Percentiles rank a stretch among this genome's conserved stretches.
Evolutionary conservation across 768 basidiomycete species (phyloP).

Genomic region (Boletus rubescentipes): DNA sequence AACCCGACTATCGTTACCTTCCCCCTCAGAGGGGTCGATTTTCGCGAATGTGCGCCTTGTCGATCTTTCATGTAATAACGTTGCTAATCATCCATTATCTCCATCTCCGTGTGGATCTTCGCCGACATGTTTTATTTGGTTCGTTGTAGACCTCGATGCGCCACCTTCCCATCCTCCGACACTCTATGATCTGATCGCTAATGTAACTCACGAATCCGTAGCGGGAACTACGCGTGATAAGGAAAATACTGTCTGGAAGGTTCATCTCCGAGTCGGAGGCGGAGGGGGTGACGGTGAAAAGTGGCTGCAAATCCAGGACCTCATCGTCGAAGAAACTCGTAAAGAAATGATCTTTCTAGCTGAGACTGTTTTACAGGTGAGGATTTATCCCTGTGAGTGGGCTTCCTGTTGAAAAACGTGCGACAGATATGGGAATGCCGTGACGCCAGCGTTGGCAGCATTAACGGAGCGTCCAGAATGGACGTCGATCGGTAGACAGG

Average conservation of each 20-base stretch:
- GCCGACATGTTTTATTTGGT: conserved; percentile 14
- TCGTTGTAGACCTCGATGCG: conserved; percentile 71
- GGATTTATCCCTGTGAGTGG: conserved; percentile 3
- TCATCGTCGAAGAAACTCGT: conserved; percentile 94
- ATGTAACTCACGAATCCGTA: conserved; percentile 92
- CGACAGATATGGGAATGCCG: conserved; percentile 66
- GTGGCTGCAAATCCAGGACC: conserved; percentile 96
- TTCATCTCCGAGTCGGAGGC: conserved; percentile 73
- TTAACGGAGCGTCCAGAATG: conserved; percentile 26
- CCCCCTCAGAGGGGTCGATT: conserved; percentile 89
- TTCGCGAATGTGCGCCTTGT: conserved; percentile 76
- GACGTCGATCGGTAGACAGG: conserved; percentile 31
- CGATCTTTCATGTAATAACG: conserved; percentile 21
- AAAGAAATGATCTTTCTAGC: conserved; percentile 98
- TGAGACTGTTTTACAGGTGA: conserved; percentile 92
- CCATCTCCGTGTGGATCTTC: conserved; percentile 27
- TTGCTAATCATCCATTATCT: conserved; percentile 16
- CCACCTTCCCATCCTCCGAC: conserved; percentile 58
- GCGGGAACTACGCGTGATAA: conserved; percentile 95
- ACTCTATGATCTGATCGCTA: conserved; percentile 92
- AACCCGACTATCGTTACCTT: conserved; percentile 99
- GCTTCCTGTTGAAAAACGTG: conserved; percentile 11
- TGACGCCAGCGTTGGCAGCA: conserved; percentile 17
- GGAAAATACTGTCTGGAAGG: conserved; percentile 91
- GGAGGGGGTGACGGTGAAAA: conserved; percentile 83